Evolutionary conservation across 352 stramenopile species (phyloP), one percentile per base, ranked within the genome.

Genomic region (Phytophthora cactorum): DNA sequence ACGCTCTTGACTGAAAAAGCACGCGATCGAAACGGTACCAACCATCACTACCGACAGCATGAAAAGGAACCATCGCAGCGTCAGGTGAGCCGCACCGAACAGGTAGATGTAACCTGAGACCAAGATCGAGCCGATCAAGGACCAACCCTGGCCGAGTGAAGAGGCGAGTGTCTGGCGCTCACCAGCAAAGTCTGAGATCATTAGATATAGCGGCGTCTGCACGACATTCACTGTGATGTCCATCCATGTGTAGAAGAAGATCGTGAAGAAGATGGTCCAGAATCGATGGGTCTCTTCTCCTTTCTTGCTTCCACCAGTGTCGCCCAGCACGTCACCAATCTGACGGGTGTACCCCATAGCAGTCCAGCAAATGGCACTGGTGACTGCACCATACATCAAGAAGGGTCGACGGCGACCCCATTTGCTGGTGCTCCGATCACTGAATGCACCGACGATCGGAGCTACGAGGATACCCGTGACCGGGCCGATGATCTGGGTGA

Each of bases 291-390:
- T 69, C 43, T 63, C 31, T 49, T 73, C 59, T 5, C 66, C 59
- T 68, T 69, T 69, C 53, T 65, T 73, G 22, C 59, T 59, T 8
- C 27, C 65, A 8, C 66, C 66, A 6, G 32, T 56, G 29, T 73
- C 66, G 8, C 66, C 66, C 38, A 73, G 29, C 27, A 39, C 67
- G n/a, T 75, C 67, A 14, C 77, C 49, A n/a, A 86, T 83, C 45
- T 82, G 58, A n/a, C 76, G 66, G 8, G 77, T 84, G 68, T 80
- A 84, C 15, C 77, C 79, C 79, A 88, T 86, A 32, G 78, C 56
- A 31, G 67, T 79, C 75, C 73, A 88, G 65, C 79, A 88, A 55
- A 75, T 63, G 27, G 59, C 52, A 46, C 45, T 72, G 14, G 63
- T 43, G n/a, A 72, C 34, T 8, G 68, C 68, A 5, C 63, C 68